Evolutionary conservation across 176 grass and related monocot genomes (phyloP), one percentile per base, ranked within the genome.

Genomic region (Musa beccarii): DNA sequence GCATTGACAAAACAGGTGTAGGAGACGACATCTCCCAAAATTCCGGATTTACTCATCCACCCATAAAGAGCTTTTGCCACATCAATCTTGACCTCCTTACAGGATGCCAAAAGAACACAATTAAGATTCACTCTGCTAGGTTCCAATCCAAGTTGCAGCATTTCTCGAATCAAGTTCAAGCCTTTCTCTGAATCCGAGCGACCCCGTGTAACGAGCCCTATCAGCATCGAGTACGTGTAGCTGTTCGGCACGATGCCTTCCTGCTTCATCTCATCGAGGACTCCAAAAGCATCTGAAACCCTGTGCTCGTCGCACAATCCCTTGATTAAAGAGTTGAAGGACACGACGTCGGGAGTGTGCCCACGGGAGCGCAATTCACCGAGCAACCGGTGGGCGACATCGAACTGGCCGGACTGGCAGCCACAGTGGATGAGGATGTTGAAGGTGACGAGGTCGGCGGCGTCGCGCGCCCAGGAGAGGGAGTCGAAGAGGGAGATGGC

Each of bases 201-300:
- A 56, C 72, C 72, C 1, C 72, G 72, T 15, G 72, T 55, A 13
- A 74, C 23, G 11, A 74, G 21, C 8, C 72, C 72, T 11, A 74
- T 74, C 49, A 74, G 52, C 72, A 74, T 74, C 6, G 72, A 57
- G 52, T 53, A 74, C 21, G 72, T 57, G 72, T 74, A 74, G 19
- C 12, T 53, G 28, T 74, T 56, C 6, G 72, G 72, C 10, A 51
- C 9, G 21, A 21, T 12, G 52, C 52, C 72, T 24, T 54, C 28
- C 22, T 51, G 52, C 22, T 26, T 54, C 72, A 74, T 57, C 20
- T 74, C 72, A 14, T 54, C 51, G n/a, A 74, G 22, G 5, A 19
- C 72, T 14, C 15, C 28, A 54, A 74, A 55, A 29, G 72, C 72
- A 26, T 74, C 72, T 20, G 51, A 24, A 51, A 10, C 51, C 56